These are phyloP conservation scores for Rhamnella rubrinervis DNA, from an alignment of 331 rosid species.

Conservation along the genomic window DNA sequence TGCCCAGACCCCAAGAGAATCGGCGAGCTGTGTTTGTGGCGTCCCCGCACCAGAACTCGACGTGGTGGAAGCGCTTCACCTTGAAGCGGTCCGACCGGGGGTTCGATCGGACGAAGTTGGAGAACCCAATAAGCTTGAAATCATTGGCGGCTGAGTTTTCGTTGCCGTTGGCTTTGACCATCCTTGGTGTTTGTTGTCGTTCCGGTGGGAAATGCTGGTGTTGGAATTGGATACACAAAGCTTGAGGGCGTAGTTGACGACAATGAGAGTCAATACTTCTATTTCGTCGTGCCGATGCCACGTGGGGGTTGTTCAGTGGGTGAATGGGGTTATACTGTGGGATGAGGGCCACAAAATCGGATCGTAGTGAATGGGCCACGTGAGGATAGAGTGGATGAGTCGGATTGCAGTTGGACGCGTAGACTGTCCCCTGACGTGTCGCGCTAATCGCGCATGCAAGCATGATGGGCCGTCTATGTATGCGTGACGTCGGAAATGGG, in stretches of 20 bases:
- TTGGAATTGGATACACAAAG: not conserved
- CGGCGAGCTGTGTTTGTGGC: conserved; percentile 75
- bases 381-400: not conserved
- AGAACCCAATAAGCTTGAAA: conserved; percentile 58
- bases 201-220: not conserved
- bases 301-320: too few relatives aligned
- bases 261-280: too few relatives aligned
- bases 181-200: not conserved
- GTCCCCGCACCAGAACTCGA: conserved; percentile 85
- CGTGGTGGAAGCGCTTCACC: conserved; percentile 72
- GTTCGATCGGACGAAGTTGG: conserved; percentile 63
- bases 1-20: conserved; percentile 80
- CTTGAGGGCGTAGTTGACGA: too few relatives aligned
- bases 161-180: conserved; percentile 42
- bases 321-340: too few relatives aligned
- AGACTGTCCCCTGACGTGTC: not conserved
- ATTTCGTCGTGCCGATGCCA: too few relatives aligned
- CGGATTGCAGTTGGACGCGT: too few relatives aligned
- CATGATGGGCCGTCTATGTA: too few relatives aligned
- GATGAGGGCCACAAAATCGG: too few relatives aligned
- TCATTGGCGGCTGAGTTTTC: conserved; percentile 6
- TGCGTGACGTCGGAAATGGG: too few relatives aligned
- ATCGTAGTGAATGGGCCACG: not conserved
- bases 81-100: conserved; percentile 73
- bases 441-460: too few relatives aligned